These are phyloP conservation scores for Linnemannia schmuckeri DNA, from an alignment of 192 early-diverging fungal genomes.

Conservation along the genomic window DNA sequence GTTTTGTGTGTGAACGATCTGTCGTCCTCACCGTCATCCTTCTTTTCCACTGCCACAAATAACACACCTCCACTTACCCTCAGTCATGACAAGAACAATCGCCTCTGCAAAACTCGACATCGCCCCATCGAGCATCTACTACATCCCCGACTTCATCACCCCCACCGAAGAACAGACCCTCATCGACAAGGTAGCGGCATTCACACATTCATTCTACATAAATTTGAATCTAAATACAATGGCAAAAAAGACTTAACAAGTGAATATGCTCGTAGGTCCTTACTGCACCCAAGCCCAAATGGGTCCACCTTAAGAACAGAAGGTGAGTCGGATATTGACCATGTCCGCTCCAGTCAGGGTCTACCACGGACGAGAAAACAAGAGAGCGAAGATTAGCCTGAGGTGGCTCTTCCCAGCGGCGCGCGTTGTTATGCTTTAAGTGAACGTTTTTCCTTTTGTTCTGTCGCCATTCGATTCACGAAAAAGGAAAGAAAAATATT, in stretches of 20 bases:
- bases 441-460: not conserved
- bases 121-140: conserved; percentile 53
- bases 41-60: not conserved
- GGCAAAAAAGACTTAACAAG: no score
- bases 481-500: not conserved
- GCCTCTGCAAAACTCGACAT: not conserved
- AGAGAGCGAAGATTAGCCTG: not conserved
- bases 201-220: not conserved
- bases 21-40: not conserved
- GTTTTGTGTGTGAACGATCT: not conserved
- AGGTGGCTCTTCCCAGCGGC: not conserved
- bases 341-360: not conserved
- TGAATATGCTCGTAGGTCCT: conserved; percentile 40
- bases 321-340: conserved; percentile 28
- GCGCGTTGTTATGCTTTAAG: not conserved
- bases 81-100: conserved; percentile 24
- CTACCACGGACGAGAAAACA: no score
- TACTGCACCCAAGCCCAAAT: conserved; percentile 61
- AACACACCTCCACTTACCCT: not conserved
- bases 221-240: no score
- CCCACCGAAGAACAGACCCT: conserved; percentile 45
- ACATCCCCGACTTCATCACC: conserved; percentile 59
- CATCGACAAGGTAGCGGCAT: conserved; percentile 44
- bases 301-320: conserved; percentile 64
- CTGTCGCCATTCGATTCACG: not conserved